These are phyloP conservation scores for Tylopilus intermedius DNA, from an alignment of 768 basidiomycete genomes.

Conservation along the genomic window DNA sequence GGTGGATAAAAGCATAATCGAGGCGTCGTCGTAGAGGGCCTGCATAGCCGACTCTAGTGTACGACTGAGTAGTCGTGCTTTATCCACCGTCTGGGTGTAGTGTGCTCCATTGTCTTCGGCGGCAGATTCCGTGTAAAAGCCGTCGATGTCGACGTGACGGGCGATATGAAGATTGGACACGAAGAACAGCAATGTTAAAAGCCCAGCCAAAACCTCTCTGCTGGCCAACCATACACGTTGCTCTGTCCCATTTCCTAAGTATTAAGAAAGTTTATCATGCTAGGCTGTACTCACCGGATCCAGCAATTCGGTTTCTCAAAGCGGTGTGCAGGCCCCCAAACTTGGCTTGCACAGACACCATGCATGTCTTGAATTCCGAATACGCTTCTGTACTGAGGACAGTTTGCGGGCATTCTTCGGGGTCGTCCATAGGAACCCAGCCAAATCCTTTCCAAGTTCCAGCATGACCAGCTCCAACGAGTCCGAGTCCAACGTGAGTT, in stretches of 20 bases:
- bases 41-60: slow-evolving; percentile 68
- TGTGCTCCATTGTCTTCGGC: slow-evolving; percentile 39
- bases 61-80: slow-evolving; percentile 62
- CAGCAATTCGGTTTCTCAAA: slow-evolving; percentile 19
- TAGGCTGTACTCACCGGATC: slow-evolving; percentile 23
- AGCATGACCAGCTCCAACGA: slow-evolving; percentile 75
- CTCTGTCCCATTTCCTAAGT: slow-evolving; percentile 17
- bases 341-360: slow-evolving; percentile 47
- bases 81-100: slow-evolving; percentile 64
- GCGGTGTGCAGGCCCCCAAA: slow-evolving; percentile 33
- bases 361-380: slow-evolving; percentile 45
- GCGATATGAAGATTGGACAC: slow-evolving; percentile 74
- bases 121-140: slow-evolving; percentile 49
- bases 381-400: slow-evolving; percentile 49
- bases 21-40: slow-evolving; percentile 67
- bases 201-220: slow-evolving; percentile 48
- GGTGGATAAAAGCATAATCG: slow-evolving; percentile 52
- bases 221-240: slow-evolving; percentile 34
- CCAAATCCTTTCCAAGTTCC: slow-evolving; percentile 84
- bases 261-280: not conserved
- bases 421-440: slow-evolving; percentile 57
- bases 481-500: slow-evolving; percentile 63
- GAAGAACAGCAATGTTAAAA: slow-evolving; percentile 55
- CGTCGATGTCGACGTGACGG: slow-evolving; percentile 78
- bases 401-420: slow-evolving; percentile 42